phyloP scores from a whole-genome alignment of 208 protist species.

The Porcisia deanei region DNA sequence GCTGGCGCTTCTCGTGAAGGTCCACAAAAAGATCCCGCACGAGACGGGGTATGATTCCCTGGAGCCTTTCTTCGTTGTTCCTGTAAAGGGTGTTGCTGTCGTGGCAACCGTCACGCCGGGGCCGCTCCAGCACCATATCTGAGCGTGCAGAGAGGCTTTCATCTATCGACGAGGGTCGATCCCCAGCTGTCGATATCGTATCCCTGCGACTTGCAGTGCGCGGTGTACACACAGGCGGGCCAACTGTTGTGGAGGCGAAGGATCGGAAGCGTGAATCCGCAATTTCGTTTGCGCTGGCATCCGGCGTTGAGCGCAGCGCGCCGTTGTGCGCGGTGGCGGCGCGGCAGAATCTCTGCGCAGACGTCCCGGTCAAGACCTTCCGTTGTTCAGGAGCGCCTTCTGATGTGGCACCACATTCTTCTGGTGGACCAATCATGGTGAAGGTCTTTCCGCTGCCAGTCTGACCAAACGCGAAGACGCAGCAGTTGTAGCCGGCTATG shows the following conservation, averaged over 20 bases:
- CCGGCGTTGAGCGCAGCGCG: not conserved
- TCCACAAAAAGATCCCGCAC: conserved; percentile 61
- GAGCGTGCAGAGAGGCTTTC: conserved; percentile 3
- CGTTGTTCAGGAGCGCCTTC: not conserved
- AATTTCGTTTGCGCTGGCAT: conserved; percentile 14
- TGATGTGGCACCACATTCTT: conserved; percentile 10
- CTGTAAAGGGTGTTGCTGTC: not conserved
- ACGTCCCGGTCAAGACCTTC: not conserved
- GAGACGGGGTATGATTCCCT: conserved; percentile 84
- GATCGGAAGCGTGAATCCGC: conserved; percentile 23
- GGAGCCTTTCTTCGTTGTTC: conserved; percentile 17
- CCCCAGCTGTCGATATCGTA: not conserved
- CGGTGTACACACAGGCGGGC: not conserved
- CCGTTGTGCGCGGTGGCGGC: conserved; percentile 25
- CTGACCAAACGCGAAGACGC: conserved; percentile 92
- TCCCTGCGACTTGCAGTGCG: not conserved
- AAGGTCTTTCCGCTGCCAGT: conserved; percentile 94
- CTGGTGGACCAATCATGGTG: conserved; percentile 88
- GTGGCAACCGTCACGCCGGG: not conserved
- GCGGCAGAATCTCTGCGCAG: conserved; percentile 21
- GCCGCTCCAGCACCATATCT: conserved; percentile 1
- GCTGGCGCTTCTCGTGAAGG: conserved; percentile 51
- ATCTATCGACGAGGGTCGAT: conserved; percentile 9
- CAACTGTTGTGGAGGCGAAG: conserved; percentile 18
- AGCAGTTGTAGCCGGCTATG: conserved; percentile 86